A percentile compares a stretch with the other conserved stretches of the same genome.
Conservation (phyloP, 805 yeast genomes). For the Yarrowia sp. region DNA sequence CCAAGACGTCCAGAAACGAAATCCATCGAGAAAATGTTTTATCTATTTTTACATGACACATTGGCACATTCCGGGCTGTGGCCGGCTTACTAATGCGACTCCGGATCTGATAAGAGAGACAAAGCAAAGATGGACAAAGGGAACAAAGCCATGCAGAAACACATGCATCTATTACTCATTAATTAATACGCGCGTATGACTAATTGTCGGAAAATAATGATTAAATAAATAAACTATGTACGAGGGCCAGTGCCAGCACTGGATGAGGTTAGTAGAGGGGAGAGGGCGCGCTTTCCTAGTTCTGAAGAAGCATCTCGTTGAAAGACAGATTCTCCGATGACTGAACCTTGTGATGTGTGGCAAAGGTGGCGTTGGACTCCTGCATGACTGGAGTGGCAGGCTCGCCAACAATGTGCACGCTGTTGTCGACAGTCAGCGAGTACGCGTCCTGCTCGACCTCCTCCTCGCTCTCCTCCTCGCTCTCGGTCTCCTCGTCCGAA, state of each 20-base stretch:
- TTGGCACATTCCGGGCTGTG: conserved; percentile 5
- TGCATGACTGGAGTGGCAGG: background rate
- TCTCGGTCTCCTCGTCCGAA: conserved; percentile 26
- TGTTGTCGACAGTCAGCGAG: conserved; percentile 19
- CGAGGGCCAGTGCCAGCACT: conserved; percentile 32
- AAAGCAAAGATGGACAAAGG: background rate
- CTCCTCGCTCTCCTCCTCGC: conserved; percentile 24
- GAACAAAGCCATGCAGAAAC: background rate
- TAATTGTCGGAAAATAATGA: too few species aligned
- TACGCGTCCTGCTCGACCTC: conserved; percentile 1
- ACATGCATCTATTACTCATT: too few species aligned
- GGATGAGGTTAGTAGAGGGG: conserved; percentile 1
- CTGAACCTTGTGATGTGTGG: conserved; percentile 26
- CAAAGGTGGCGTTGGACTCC: background rate
- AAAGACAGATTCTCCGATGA: background rate
- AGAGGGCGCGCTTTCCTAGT: background rate
- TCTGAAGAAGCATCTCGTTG: conserved; percentile 7
- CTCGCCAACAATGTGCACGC: conserved; percentile 9
- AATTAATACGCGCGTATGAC: too few species aligned
- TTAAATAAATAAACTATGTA: conserved; percentile 27
- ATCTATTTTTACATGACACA: background rate
- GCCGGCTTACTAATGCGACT: background rate
- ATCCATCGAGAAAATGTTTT: too few species aligned
- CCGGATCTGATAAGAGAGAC: conserved; percentile 1
- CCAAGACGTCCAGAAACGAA: too few species aligned